Evolutionary conservation across 2,329 filamentous ascomycete genomes (phyloP), one percentile per base, ranked within the genome.

Genomic region (Aureobasidium sp.): DNA sequence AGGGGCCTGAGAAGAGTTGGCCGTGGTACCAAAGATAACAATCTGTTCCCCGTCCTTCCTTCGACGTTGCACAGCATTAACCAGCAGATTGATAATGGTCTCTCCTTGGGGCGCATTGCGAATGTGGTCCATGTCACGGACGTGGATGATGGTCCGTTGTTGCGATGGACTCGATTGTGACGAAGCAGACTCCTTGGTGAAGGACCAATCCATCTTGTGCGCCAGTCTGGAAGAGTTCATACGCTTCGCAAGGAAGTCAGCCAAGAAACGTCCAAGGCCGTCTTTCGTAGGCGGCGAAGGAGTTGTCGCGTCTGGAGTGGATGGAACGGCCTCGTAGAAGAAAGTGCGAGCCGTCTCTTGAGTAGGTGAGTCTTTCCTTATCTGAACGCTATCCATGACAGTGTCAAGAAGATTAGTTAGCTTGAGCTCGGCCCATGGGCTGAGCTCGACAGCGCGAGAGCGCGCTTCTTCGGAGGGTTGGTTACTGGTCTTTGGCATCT

Each of bases 41-140:
- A 96, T 81, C 62, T 82, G 83, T 65, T 85, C 81, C 4, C 91
- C 91, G 40, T 83, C 79, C 58, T 81, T 79, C 78, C 92, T 88
- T 61, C 86, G 81, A 62, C 83, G 81, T 67, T 92, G 86, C 27
- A 95, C 83, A 7, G 88, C 78, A 50, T 83, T 81, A 57, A 89
- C 84, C 13, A 99, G 75, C 61, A 86, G 84, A 42, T 79, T 76
- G 8, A 96, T 75, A 33, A 97, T 81, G 23, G 82, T 79, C 1
- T 82, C 79, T 11, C 90, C 90, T 61, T 90, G 84, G 6, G 81
- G 72, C 0, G 88, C 86, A 68, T 82, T 81, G 66, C 81, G 84
- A 9, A 99, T 78, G 64, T 95, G 89, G 57, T 88, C 84, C 68
- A 90, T 88, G 70, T 97, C 90, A 69, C 76, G 66, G 90, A 90